A percentile compares a stretch with the other conserved stretches of the same genome.
phyloP scores from a whole-genome alignment of 2,329 filamentous ascomycete species.

The Myriosclerotinia scirpicola region DNA sequence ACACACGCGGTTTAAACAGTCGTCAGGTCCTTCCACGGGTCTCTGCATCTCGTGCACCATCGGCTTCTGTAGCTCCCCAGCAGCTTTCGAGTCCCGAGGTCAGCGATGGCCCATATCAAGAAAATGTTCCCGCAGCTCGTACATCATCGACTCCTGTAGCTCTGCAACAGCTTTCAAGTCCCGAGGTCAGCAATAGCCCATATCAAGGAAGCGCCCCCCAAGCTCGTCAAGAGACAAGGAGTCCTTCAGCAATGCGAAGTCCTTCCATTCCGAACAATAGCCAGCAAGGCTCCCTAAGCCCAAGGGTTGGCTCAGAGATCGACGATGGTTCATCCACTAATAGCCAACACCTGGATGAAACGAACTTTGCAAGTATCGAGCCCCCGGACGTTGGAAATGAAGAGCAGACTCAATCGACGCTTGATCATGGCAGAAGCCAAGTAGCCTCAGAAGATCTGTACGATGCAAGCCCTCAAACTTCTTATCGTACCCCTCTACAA shows the following conservation, averaged over 20 bases:
- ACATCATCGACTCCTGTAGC: too few species aligned
- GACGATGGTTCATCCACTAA: neutral
- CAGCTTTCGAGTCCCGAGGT: neutral
- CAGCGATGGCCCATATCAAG: neutral
- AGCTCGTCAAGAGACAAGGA: neutral
- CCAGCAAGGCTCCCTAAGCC: neutral
- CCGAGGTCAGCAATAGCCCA: neutral
- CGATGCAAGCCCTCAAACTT: neutral
- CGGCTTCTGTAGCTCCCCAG: neutral
- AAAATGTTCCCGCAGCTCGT: neutral
- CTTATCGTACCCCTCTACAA: neutral
- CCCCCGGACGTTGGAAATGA: neutral
- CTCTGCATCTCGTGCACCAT: neutral
- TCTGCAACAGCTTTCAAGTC: neutral
- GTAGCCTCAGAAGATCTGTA: neutral
- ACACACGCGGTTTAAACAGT: neutral
- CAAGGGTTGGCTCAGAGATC: neutral
- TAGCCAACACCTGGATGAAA: slow-evolving; percentile 1
- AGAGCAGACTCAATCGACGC: neutral
- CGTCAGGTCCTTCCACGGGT: neutral
- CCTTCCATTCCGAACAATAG: neutral
- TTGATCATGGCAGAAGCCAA: slow-evolving; percentile 1
- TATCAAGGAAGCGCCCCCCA: neutral
- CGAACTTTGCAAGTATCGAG: slow-evolving; percentile 1
- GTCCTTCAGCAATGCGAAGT: neutral